Base-by-base conservation (phyloP, 176 grass and related monocot species). In the Phoenix dactylifera region DNA sequence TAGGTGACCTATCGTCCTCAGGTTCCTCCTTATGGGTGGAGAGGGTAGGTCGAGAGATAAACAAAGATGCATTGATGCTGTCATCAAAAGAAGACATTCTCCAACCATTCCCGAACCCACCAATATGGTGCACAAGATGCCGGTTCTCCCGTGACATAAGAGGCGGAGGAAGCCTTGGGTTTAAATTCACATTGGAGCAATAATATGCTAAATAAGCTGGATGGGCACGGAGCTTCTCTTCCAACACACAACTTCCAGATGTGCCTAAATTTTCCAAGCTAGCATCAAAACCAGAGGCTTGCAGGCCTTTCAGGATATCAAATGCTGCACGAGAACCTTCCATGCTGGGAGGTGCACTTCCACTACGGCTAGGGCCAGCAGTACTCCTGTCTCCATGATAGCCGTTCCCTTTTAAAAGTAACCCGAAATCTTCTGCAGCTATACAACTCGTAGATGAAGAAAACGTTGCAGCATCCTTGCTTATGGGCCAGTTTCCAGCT, bases 101-200 rank as follows among this genome's bases (percentile, higher is more conserved):
- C 59, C 58, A 55, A 54, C 48, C 53, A 17, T 73, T 26, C 6
- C 59, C 59, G 18, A 48, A 30, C 22, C 71, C 82, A 67, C 82
- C 74, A 79, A 86, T 78, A 18, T 78, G 67, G 29, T 92, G 80
- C 78, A 91, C 72, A 50, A 88, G 69, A 77, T 74, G 84, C 2
- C 84, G 70, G 26, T 84, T 77, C 82, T 98, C 93, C 62, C 93
- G 77, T 1, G 88, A 83, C 17, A 92, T 76, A 58, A 92, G 70
- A 44, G 93, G 93, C 30, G 84, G 93, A 78, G 93, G 93, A 66
- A 98, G 79, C 81, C 93, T 98, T 14, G 93, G 93, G 67, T 98
- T 98, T 55, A 92, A 72, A 61, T 98, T 98, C 29, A 88, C 82
- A 78, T 83, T 98, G 26, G 84, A 82, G 60, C 85, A 86, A 75